phyloP scores from a whole-genome alignment of 306 rosid genomes.

The Trifolium dubium region DNA sequence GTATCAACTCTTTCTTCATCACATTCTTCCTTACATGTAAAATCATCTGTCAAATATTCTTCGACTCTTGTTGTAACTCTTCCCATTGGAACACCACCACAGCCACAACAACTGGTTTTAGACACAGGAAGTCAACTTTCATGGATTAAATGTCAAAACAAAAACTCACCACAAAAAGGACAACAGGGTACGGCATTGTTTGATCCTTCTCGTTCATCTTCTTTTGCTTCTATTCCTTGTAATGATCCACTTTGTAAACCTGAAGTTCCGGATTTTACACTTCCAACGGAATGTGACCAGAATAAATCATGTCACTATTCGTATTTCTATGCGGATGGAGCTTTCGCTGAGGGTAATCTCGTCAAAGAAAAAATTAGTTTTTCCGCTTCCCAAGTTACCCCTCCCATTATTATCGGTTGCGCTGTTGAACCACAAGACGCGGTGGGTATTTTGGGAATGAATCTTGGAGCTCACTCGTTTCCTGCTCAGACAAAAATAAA shows the following conservation, averaged over 20 bases:
- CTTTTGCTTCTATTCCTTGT: conserved; percentile 78
- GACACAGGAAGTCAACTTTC: conserved; percentile 99
- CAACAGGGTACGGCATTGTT: conserved; percentile 54
- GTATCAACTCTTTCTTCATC: conserved; percentile 16
- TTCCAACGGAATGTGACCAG: conserved; percentile 85
- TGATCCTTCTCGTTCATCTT: conserved; percentile 82
- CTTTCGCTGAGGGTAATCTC: conserved; percentile 91
- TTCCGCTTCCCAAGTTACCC: conserved; percentile 65
- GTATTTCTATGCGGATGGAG: conserved; percentile 92
- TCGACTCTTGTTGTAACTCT: conserved; percentile 74
- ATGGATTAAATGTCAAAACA: conserved; percentile 79
- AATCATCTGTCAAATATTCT: conserved; percentile 65
- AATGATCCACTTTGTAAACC: conserved; percentile 81
- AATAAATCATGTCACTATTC: conserved; percentile 92
- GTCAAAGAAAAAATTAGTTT: conserved; percentile 70
- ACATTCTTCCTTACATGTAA: conserved; percentile 46
- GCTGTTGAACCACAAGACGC: conserved; percentile 57
- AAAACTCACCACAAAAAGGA: conserved; percentile 33
- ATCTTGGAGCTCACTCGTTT: conserved; percentile 66
- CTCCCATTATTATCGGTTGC: conserved; percentile 81
- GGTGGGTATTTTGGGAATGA: conserved; percentile 96
- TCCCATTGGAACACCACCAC: conserved; percentile 94
- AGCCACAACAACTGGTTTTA: conserved; percentile 73
- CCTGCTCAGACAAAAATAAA: conserved; percentile 71
- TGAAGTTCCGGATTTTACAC: conserved; percentile 81